Percentiles rank a stretch among this genome's conserved stretches.
These are phyloP conservation scores for Tetrahymena malaccensis DNA, from an alignment of 73 alveolate genomes.

Conservation along the genomic window DNA sequence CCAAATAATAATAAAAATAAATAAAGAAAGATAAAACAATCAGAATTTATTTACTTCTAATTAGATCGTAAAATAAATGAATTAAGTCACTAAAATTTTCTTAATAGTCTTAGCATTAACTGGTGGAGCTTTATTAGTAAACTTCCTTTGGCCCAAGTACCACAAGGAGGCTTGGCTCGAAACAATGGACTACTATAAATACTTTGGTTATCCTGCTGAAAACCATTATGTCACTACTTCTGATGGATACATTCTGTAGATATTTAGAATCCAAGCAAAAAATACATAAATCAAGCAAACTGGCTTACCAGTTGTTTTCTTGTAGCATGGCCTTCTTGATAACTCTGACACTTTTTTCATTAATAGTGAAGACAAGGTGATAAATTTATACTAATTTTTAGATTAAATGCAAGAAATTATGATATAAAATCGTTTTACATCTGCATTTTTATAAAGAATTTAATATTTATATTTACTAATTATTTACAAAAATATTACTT, in stretches of 20 bases:
- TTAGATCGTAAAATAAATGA: background rate
- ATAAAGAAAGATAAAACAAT: background rate
- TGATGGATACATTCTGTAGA: slow-evolving; percentile 65
- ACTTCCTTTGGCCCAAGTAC: background rate
- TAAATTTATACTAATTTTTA: background rate
- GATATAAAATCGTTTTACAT: background rate
- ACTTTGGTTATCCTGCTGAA: slow-evolving; percentile 54
- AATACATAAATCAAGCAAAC: background rate
- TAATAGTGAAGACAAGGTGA: slow-evolving; percentile 57
- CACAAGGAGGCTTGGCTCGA: background rate
- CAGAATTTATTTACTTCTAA: background rate
- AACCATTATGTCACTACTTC: slow-evolving; percentile 67
- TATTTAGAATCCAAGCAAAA: slow-evolving; percentile 40
- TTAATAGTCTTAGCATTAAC: background rate
- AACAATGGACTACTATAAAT: slow-evolving; percentile 12
- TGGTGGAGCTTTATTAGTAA: background rate
- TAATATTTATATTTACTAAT: too few species aligned
- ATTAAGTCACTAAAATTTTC: background rate
- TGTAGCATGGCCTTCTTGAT: slow-evolving; percentile 89
- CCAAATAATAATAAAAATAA: background rate
- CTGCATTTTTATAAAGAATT: too few species aligned
- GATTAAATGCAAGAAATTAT: background rate
- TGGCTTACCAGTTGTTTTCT: slow-evolving; percentile 53
- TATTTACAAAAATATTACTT: too few species aligned
- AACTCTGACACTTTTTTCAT: slow-evolving; percentile 74